phyloP scores from a whole-genome alignment of 129 eudicot species.

The Chrysanthemum lavandulifolium region DNA sequence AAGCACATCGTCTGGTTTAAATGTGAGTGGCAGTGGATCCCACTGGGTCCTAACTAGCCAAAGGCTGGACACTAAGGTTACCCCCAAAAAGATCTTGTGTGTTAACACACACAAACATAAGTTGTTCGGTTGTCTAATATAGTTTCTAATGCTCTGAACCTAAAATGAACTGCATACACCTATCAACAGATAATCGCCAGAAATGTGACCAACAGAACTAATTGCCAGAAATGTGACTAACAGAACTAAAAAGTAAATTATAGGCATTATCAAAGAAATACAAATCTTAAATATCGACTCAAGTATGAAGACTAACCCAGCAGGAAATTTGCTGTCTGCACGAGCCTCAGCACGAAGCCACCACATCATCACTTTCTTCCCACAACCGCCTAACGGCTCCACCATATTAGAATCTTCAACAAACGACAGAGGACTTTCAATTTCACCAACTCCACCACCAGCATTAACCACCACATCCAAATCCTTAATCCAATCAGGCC shows the following conservation, averaged over 20 bases:
- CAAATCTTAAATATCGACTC: slow-evolving; percentile 4
- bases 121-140: too few relatives aligned
- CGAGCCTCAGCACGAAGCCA: slow-evolving; percentile 92
- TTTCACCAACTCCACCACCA: slow-evolving; percentile 31
- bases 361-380: slow-evolving; percentile 82
- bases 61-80: too few relatives aligned
- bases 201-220: neutral
- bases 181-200: slow-evolving; percentile 1
- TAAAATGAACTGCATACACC: too few relatives aligned
- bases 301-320: slow-evolving; percentile 49
- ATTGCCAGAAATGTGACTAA: neutral
- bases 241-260: neutral
- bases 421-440: slow-evolving; percentile 67
- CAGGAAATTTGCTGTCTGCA: slow-evolving; percentile 82
- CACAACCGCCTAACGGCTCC: slow-evolving; percentile 82
- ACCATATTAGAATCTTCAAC: slow-evolving; percentile 60
- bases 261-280: neutral
- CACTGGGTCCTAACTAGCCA: too few relatives aligned
- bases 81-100: too few relatives aligned
- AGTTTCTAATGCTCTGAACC: too few relatives aligned
- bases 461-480: slow-evolving; percentile 23
- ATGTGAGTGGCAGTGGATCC: too few relatives aligned
- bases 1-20: too few relatives aligned
- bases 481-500: slow-evolving; percentile 71
- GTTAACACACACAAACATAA: too few relatives aligned